Evolutionary conservation across 306 rosid species (phyloP).

Genomic region (Sphenostylis stenocarpa): DNA sequence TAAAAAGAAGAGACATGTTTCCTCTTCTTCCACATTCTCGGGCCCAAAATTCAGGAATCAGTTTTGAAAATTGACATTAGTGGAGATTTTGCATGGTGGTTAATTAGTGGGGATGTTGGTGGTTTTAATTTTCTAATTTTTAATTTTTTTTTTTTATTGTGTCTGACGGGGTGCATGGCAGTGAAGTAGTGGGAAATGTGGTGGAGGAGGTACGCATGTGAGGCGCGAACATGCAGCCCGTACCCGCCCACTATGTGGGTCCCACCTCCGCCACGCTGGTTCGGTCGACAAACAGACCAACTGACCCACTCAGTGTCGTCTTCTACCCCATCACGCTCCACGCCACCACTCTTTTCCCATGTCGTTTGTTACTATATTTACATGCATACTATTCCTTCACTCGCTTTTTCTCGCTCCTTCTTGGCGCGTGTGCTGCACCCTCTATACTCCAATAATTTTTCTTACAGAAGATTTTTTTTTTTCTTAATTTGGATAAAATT

Average conservation of each 20-base stretch:
- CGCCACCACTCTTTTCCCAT: not conserved
- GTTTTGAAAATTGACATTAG: not conserved
- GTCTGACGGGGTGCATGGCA: not conserved
- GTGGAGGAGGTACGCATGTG: conserved; percentile 18
- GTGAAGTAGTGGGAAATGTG: not conserved
- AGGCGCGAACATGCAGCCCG: conserved; percentile 26
- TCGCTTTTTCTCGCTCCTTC: not conserved
- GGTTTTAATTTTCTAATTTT: too few species aligned
- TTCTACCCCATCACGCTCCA: not conserved
- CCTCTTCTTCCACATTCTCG: too few species aligned
- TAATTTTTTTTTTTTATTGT: not conserved
- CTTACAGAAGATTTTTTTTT: too few species aligned
- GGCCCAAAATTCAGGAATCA: too few species aligned
- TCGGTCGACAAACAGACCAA: conserved; percentile 30
- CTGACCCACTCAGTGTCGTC: conserved; percentile 6
- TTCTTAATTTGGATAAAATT: too few species aligned
- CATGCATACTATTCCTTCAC: too few species aligned
- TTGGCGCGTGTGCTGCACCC: not conserved
- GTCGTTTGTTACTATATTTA: not conserved
- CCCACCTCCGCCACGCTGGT: conserved; percentile 11
- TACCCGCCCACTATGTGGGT: conserved; percentile 7
- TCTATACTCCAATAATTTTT: too few species aligned
- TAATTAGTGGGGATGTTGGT: too few species aligned
- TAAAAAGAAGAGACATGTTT: too few species aligned
- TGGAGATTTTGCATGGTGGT: not conserved